A percentile compares a stretch with the other conserved stretches of the same genome.
Conservation (phyloP, 306 rosid genomes). For the Dalbergia oliveri region DNA sequence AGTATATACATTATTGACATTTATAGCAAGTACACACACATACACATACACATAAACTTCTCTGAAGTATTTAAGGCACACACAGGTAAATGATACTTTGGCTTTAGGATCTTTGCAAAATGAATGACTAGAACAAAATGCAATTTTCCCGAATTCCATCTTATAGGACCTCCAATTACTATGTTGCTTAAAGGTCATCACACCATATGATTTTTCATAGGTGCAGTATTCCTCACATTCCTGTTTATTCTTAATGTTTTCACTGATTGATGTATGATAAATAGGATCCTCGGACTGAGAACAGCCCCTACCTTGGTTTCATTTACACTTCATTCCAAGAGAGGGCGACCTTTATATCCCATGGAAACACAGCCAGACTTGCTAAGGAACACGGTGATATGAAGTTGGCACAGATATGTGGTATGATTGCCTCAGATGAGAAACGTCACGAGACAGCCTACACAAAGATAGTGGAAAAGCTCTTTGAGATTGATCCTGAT, state of each 20-base stretch:
- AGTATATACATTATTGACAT: neutral
- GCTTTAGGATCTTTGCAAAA: constrained; percentile 10
- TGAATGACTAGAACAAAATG: constrained; percentile 21
- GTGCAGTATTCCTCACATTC: constrained; percentile 12
- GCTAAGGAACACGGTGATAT: constrained; percentile 86
- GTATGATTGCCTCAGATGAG: constrained; percentile 89
- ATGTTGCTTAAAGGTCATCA: constrained; percentile 9
- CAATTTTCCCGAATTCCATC: neutral
- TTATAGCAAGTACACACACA: no score
- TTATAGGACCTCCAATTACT: neutral
- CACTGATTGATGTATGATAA: constrained; percentile 32
- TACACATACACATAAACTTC: neutral
- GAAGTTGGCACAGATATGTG: constrained; percentile 90
- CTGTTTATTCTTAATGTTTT: neutral
- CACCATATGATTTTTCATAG: constrained; percentile 6
- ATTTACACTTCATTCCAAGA: constrained; percentile 94
- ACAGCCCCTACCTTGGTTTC: constrained; percentile 91
- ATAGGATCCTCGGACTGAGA: constrained; percentile 91
- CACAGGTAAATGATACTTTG: neutral
- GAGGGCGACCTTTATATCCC: constrained; percentile 91
- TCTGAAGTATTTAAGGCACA: neutral
- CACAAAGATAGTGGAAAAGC: constrained; percentile 88
- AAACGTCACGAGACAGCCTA: constrained; percentile 94
- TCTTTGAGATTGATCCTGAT: constrained; percentile 87
- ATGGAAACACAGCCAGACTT: constrained; percentile 95